Conservation (phyloP, 2,329 filamentous ascomycete species). For the Meredithiella fracta region DNA sequence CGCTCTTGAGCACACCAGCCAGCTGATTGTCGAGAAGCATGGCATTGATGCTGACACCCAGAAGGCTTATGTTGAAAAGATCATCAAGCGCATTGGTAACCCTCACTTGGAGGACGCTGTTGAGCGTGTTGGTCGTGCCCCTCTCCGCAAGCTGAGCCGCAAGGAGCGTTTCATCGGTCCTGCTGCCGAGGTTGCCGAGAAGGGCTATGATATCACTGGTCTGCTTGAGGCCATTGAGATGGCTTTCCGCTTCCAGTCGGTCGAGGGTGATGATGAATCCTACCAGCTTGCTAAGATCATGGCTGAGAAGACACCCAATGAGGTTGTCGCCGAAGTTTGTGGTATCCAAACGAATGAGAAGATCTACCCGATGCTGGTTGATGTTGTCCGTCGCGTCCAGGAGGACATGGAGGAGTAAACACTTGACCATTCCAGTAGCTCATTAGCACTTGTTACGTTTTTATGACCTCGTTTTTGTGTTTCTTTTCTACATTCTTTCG, state of each 20-base stretch:
- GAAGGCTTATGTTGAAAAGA: conserved; percentile 75
- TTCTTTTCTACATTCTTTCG: conserved; percentile 6
- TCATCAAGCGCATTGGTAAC: conserved; percentile 85
- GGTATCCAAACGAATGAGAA: conserved; percentile 63
- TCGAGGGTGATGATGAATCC: conserved; percentile 82
- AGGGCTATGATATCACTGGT: conserved; percentile 52
- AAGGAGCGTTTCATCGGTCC: conserved; percentile 95
- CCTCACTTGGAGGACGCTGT: conserved; percentile 83
- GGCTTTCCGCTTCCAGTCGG: conserved; percentile 88
- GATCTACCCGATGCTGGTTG: conserved; percentile 58
- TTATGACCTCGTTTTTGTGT: conserved; percentile 9
- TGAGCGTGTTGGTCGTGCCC: conserved; percentile 87
- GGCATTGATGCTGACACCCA: conserved; percentile 60
- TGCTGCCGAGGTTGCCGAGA: conserved; percentile 74
- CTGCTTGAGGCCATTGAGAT: conserved; percentile 77
- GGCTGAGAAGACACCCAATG: conserved; percentile 52
- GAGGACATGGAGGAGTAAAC: conserved; percentile 26
- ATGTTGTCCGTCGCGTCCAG: conserved; percentile 74
- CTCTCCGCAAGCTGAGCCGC: conserved; percentile 80
- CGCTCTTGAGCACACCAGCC: conserved; percentile 71
- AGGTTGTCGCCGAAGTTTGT: conserved; percentile 65
- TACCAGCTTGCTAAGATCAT: conserved; percentile 73
- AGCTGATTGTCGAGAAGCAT: conserved; percentile 76
- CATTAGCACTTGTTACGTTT: neutral
- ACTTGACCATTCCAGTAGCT: neutral